phyloP scores from a whole-genome alignment of 78 protist genomes.

The Dictyostelium purpureum region DNA sequence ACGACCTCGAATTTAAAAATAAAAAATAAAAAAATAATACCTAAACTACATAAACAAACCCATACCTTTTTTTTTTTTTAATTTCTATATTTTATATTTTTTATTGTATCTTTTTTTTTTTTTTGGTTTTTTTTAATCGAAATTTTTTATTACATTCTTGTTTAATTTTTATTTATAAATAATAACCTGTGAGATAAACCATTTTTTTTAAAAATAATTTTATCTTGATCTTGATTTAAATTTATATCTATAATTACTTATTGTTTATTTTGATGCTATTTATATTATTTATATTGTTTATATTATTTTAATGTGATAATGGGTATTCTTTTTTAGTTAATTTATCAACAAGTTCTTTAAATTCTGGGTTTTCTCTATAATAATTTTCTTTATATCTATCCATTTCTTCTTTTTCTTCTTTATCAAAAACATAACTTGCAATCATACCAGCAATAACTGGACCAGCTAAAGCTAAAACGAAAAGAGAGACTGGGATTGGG shows the following conservation, averaged over 20 bases:
- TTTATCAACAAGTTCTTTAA: neutral
- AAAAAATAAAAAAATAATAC: too few species aligned
- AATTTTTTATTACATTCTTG: neutral
- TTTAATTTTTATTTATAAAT: too few species aligned
- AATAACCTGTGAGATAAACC: too few species aligned
- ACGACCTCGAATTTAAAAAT: too few species aligned
- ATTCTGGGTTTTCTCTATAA: slow-evolving; percentile 1
- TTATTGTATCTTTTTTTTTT: neutral
- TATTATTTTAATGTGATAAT: neutral
- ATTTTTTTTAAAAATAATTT: too few species aligned
- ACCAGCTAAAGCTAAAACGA: too few species aligned
- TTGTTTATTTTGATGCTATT: neutral
- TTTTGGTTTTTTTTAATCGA: neutral
- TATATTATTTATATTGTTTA: too few species aligned
- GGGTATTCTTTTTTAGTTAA: neutral
- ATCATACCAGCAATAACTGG: neutral
- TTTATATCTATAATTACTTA: too few species aligned
- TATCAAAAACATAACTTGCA: neutral
- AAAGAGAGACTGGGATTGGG: neutral
- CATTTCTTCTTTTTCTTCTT: neutral
- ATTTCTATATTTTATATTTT: too few species aligned
- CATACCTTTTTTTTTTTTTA: too few species aligned
- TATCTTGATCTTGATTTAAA: too few species aligned
- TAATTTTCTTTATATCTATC: neutral
- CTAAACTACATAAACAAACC: too few species aligned